Evolutionary conservation across 2,329 filamentous ascomycete species (phyloP).

Genomic region (Fusarium floridanum): DNA sequence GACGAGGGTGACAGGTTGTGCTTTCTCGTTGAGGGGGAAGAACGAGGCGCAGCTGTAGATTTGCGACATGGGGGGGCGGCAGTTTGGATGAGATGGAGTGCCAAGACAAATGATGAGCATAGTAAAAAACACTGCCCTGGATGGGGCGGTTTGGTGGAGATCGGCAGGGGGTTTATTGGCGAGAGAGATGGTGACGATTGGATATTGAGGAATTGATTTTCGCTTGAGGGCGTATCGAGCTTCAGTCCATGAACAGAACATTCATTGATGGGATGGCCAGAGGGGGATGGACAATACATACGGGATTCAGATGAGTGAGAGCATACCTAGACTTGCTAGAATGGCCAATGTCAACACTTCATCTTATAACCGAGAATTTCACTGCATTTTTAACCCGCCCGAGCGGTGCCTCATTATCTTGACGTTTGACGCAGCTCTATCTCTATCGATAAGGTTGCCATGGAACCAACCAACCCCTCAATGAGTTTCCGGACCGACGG

Average conservation of each 20-base stretch:
- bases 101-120: slow-evolving; percentile 22
- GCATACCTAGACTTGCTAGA: neutral
- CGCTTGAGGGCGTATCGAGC: neutral
- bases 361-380: neutral
- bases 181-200: neutral
- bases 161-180: neutral
- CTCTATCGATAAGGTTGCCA: slow-evolving; percentile 24
- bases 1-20: slow-evolving; percentile 26
- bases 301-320: neutral
- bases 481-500: neutral
- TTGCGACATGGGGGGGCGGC: slow-evolving; percentile 16
- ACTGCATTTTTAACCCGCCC: neutral
- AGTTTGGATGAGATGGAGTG: slow-evolving; percentile 12
- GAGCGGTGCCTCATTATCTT: neutral
- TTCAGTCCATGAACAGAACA: neutral
- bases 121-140: slow-evolving; percentile 14
- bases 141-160: neutral
- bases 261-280: neutral
- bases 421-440: neutral
- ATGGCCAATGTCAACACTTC: neutral
- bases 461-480: neutral
- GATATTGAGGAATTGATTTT: neutral
- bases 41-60: slow-evolving; percentile 37
- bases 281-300: neutral
- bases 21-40: slow-evolving; percentile 4